phyloP scores from a whole-genome alignment of 2,329 filamentous ascomycete species.

The Apiospora pterosperma region DNA sequence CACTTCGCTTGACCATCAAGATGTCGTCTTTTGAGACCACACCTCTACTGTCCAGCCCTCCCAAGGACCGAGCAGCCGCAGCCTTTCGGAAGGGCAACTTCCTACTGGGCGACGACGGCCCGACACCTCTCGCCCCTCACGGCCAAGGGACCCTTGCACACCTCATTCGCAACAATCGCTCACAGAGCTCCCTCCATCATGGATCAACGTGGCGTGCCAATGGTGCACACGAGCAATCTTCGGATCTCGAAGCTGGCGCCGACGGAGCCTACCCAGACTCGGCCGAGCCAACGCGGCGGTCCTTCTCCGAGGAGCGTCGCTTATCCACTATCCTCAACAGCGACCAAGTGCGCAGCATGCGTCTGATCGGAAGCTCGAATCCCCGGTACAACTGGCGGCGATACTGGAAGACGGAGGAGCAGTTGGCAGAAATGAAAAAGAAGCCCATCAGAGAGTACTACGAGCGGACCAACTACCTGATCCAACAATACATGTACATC shows the following conservation, averaged over 20 bases:
- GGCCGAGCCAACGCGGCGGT: constrained; percentile 42
- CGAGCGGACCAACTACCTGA: constrained; percentile 80
- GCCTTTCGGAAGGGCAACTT: constrained; percentile 5
- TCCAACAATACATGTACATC: constrained; percentile 92
- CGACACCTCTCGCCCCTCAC: constrained; percentile 17
- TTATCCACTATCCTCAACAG: constrained; percentile 57
- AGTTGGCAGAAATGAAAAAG: constrained; percentile 63
- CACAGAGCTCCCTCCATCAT: constrained; percentile 20
- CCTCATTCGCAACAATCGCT: constrained; percentile 23
- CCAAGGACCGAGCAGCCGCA: constrained; percentile 15
- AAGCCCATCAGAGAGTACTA: constrained; percentile 83
- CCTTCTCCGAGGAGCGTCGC: constrained; percentile 54
- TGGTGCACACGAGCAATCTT: constrained; percentile 9
- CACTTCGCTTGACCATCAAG: background rate
- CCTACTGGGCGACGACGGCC: constrained; percentile 20
- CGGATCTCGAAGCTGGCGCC: constrained; percentile 20
- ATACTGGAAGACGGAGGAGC: constrained; percentile 79
- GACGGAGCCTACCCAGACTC: constrained; percentile 25
- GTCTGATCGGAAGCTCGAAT: constrained; percentile 85
- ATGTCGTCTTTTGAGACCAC: constrained; percentile 9
- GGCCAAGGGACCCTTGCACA: constrained; percentile 24
- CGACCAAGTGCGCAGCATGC: constrained; percentile 77
- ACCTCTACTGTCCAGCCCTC: constrained; percentile 15
- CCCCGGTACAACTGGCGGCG: constrained; percentile 81
- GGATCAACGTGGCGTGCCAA: constrained; percentile 22